Evolutionary conservation across 345 rosid genomes (phyloP), one percentile per base, ranked within the genome.

Genomic region (Populus alba): DNA sequence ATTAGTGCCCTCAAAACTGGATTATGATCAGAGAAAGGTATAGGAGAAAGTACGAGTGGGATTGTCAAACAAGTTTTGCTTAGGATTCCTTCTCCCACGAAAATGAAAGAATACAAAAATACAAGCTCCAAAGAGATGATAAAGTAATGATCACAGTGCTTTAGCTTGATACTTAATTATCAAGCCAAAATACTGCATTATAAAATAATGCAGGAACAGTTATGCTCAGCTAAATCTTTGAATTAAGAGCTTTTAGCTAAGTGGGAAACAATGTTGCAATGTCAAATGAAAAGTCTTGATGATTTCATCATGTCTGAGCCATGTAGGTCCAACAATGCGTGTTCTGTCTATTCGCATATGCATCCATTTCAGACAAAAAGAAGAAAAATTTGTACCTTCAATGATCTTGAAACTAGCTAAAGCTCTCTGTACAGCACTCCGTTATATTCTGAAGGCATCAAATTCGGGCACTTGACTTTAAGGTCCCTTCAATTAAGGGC

Each of bases 21-120:
- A 84, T 84, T 81, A 62, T 65, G 74, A 1, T 43, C 27, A 77
- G 83, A 78, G 88, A 84, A 84, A 87, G 88, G 88, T 43, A 81
- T 84, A 57, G 61, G 63, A 31, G 67, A 71, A 80, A 62, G 68
- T 23, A 66, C 23, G 38, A 65, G 59, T 16, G 73, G 47, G 49
- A 71, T 65, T 81, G 69, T 68, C 69, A 18, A 66, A 74, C 57
- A 62, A 57, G 78, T 73, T 59, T 74, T 61, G 81, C 73, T 73
- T 67, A 10, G 77, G 72, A 70, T 73, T 77, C 77, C 37, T 8
- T 53, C 70, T 57, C 51, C 49, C 70, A 18, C 4, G 78, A 49
- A 68, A 77, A 67, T 31, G 38, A 41, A 75, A 20, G 43, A 70
- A 47, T 37, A 41, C 31, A 39, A 76, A 51, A 71, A 25, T 12